Conservation (phyloP, 768 basidiomycete genomes). For the Cyclocybe cylindracea region DNA sequence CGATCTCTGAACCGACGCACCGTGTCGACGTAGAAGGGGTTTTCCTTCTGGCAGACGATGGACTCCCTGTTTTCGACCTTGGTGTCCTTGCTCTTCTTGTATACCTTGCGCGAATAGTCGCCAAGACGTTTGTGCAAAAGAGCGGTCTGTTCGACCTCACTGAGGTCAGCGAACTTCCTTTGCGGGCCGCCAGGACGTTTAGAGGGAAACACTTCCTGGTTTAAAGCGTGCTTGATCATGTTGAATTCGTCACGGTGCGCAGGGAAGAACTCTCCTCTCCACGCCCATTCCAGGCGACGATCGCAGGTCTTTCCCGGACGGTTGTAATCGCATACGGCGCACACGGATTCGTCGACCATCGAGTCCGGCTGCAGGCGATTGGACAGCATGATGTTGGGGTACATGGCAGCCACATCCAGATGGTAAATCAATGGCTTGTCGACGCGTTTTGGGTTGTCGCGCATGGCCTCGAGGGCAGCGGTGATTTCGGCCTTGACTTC, state of each 20-base stretch:
- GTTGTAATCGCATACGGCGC: slow-evolving; percentile 98
- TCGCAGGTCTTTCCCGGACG: slow-evolving; percentile 95
- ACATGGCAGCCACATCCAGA: slow-evolving; percentile 99
- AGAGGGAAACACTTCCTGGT: slow-evolving; percentile 90
- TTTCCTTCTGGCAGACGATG: slow-evolving; percentile 96
- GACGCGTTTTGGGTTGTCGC: slow-evolving; percentile 84
- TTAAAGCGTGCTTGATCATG: slow-evolving; percentile 97
- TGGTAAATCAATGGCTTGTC: slow-evolving; percentile 98
- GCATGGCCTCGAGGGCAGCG: slow-evolving; percentile 80
- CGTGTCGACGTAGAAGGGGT: slow-evolving; percentile 99
- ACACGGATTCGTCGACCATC: slow-evolving; percentile 93
- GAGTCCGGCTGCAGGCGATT: slow-evolving; percentile 98
- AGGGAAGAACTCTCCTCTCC: slow-evolving; percentile 98
- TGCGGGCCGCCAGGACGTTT: slow-evolving; percentile 72
- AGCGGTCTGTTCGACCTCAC: slow-evolving; percentile 84
- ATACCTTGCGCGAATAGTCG: slow-evolving; percentile 98
- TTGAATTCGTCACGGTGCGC: slow-evolving; percentile 97
- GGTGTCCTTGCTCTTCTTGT: slow-evolving; percentile 98
- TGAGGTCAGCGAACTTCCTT: slow-evolving; percentile 82
- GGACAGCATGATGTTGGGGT: slow-evolving; percentile 99
- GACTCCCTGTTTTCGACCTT: slow-evolving; percentile 91
- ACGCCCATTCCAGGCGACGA: slow-evolving; percentile 93
- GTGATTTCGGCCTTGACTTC: slow-evolving; percentile 84
- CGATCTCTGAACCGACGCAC: slow-evolving; percentile 96
- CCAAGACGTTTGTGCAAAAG: slow-evolving; percentile 95